These are phyloP conservation scores for Leucoagaricus sp. DNA, from an alignment of 1,284 basidiomycete genomes.

Conservation along the genomic window DNA sequence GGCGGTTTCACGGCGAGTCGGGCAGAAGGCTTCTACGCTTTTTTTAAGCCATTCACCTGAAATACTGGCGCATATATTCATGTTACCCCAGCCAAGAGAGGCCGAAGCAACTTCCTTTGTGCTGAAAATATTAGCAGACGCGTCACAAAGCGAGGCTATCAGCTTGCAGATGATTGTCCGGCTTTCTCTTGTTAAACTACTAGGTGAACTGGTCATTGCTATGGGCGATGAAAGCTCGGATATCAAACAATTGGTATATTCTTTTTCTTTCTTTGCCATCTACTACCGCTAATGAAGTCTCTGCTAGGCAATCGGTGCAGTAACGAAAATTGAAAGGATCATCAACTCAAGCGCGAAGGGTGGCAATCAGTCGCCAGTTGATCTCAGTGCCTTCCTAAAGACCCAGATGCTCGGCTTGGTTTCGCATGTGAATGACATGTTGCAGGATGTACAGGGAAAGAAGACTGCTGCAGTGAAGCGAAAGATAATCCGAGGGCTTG, in stretches of 20 bases:
- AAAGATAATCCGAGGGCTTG: slow-evolving; percentile 80
- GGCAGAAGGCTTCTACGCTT: slow-evolving; percentile 50
- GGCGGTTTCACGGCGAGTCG: slow-evolving; percentile 44
- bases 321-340: slow-evolving; percentile 56
- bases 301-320: slow-evolving; percentile 58
- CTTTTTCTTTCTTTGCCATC: not conserved
- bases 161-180: slow-evolving; percentile 57
- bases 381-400: slow-evolving; percentile 66
- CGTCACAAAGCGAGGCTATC: slow-evolving; percentile 39
- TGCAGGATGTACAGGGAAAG: slow-evolving; percentile 81
- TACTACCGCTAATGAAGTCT: not conserved
- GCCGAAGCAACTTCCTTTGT: slow-evolving; percentile 68
- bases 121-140: slow-evolving; percentile 48
- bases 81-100: slow-evolving; percentile 52
- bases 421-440: slow-evolving; percentile 77
- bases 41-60: slow-evolving; percentile 62
- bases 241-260: slow-evolving; percentile 45
- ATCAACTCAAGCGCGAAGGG: slow-evolving; percentile 32
- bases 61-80: slow-evolving; percentile 77
- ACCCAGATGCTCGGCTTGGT: slow-evolving; percentile 82
- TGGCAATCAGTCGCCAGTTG: slow-evolving; percentile 27
- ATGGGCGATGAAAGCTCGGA: slow-evolving; percentile 67
- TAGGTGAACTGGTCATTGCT: slow-evolving; percentile 75
- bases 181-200: slow-evolving; percentile 64
- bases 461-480: slow-evolving; percentile 66